Evolutionary conservation across 768 basidiomycete genomes (phyloP).

Genomic region (Coprinopsis sp.): DNA sequence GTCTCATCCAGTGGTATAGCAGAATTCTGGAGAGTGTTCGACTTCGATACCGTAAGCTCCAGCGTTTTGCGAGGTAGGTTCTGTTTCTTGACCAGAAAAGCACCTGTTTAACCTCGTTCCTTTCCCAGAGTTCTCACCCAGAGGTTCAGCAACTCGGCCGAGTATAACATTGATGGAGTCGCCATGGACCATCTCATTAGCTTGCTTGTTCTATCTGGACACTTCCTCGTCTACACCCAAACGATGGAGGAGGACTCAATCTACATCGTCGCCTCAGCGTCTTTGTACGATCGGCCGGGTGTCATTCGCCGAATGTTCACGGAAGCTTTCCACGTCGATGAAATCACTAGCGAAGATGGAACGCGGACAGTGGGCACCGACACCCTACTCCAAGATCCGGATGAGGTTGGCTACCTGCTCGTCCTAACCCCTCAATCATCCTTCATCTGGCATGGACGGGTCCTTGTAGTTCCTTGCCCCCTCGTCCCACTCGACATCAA

Average conservation of each 20-base stretch:
- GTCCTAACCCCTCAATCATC: slow-evolving; percentile 78
- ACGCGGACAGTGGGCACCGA: slow-evolving; percentile 35
- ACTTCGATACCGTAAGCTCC: slow-evolving; percentile 87
- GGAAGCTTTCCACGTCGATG: slow-evolving; percentile 79
- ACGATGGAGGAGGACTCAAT: slow-evolving; percentile 84
- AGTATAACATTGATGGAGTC: slow-evolving; percentile 75
- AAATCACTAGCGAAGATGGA: slow-evolving; percentile 52
- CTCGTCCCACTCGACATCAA: slow-evolving; percentile 77
- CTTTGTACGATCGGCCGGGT: slow-evolving; percentile 71
- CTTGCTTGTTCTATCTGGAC: slow-evolving; percentile 75
- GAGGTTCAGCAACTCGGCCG: slow-evolving; percentile 89
- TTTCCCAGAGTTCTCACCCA: slow-evolving; percentile 61
- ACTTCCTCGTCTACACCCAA: slow-evolving; percentile 91
- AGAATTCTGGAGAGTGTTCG: slow-evolving; percentile 93
- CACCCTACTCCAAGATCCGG: slow-evolving; percentile 46
- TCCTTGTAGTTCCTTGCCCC: slow-evolving; percentile 72
- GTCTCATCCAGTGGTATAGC: slow-evolving; percentile 77
- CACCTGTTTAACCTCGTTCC: slow-evolving; percentile 6
- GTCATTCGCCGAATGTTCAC: slow-evolving; percentile 74
- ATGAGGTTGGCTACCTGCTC: slow-evolving; percentile 73
- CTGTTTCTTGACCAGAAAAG: background rate
- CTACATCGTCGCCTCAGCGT: slow-evolving; percentile 81
- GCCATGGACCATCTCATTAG: slow-evolving; percentile 77
- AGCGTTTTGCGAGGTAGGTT: slow-evolving; percentile 82
- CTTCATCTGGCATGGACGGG: slow-evolving; percentile 90